Evolutionary conservation across 2,329 filamentous ascomycete species (phyloP).

Genomic region (Ophiostoma sp.): DNA sequence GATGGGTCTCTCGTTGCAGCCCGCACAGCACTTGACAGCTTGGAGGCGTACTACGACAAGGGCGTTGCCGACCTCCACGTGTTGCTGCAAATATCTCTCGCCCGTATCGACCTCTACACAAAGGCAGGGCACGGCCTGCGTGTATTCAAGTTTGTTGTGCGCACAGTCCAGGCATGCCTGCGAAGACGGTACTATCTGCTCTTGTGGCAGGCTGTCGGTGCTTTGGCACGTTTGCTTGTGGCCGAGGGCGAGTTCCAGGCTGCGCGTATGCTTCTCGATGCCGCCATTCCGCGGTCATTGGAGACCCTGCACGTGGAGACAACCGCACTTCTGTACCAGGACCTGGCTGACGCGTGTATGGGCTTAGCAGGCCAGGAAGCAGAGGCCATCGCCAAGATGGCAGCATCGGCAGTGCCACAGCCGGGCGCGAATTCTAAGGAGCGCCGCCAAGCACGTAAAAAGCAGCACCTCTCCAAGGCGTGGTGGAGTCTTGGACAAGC

Average conservation of each 20-base stretch:
- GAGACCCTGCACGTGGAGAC: constrained; percentile 62
- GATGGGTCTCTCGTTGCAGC: constrained; percentile 19
- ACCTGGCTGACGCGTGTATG: constrained; percentile 72
- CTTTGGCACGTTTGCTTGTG: constrained; percentile 62
- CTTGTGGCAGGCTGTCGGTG: constrained; percentile 67
- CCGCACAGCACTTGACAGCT: constrained; percentile 40
- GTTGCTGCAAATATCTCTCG: constrained; percentile 54
- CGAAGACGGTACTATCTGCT: constrained; percentile 61
- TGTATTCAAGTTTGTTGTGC: constrained; percentile 69
- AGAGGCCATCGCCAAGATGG: not conserved
- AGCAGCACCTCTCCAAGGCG: constrained; percentile 20
- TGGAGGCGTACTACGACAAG: constrained; percentile 26
- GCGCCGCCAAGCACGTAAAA: constrained; percentile 1
- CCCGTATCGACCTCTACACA: constrained; percentile 67
- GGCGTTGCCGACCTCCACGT: constrained; percentile 52
- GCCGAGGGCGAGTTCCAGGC: constrained; percentile 65
- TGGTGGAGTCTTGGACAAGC: constrained; percentile 25
- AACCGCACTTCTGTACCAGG: constrained; percentile 60
- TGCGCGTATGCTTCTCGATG: constrained; percentile 58
- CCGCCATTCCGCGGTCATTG: constrained; percentile 68
- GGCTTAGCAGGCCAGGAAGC: constrained; percentile 57
- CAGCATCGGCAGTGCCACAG: too few species aligned
- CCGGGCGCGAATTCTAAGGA: not conserved
- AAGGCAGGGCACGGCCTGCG: constrained; percentile 63
- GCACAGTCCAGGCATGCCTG: constrained; percentile 69